These are phyloP conservation scores for Saturnispora besseyi DNA, from an alignment of 805 yeast species.

Conservation along the genomic window DNA sequence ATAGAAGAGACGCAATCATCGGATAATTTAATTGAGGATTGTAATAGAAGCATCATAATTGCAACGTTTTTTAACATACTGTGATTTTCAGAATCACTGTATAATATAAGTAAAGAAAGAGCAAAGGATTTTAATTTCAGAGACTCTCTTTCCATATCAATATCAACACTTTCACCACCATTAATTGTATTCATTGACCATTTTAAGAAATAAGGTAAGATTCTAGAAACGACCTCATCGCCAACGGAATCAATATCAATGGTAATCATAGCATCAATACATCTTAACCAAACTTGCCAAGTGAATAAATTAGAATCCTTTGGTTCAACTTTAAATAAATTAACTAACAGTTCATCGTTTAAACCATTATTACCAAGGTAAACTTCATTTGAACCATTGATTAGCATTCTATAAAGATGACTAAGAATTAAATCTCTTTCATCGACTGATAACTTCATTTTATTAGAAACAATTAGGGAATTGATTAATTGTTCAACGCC, in stretches of 20 bases:
- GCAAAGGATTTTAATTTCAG: constrained; percentile 12
- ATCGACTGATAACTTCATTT: constrained; percentile 38
- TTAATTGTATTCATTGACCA: constrained; percentile 6
- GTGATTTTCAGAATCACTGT: constrained; percentile 41
- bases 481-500: constrained; percentile 37
- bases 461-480: constrained; percentile 16
- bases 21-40: constrained; percentile 23
- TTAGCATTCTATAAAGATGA: constrained; percentile 40
- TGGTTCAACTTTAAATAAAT: constrained; percentile 5
- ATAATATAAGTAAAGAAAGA: constrained; percentile 32
- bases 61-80: constrained; percentile 39
- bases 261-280: constrained; percentile 34
- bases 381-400: constrained; percentile 28
- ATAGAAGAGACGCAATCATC: constrained; percentile 36
- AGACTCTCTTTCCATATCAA: not conserved
- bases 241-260: constrained; percentile 46
- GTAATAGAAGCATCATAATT: constrained; percentile 37
- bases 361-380: constrained; percentile 12
- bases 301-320: constrained; percentile 32
- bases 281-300: constrained; percentile 30
- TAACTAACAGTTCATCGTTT: constrained; percentile 9
- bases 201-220: constrained; percentile 24
- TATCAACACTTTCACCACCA: not conserved
- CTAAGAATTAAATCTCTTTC: constrained; percentile 43
- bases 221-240: constrained; percentile 21